Evolutionary conservation across 768 basidiomycete species (phyloP), one percentile per base, ranked within the genome.

Genomic region (Flagelloscypha sp.): DNA sequence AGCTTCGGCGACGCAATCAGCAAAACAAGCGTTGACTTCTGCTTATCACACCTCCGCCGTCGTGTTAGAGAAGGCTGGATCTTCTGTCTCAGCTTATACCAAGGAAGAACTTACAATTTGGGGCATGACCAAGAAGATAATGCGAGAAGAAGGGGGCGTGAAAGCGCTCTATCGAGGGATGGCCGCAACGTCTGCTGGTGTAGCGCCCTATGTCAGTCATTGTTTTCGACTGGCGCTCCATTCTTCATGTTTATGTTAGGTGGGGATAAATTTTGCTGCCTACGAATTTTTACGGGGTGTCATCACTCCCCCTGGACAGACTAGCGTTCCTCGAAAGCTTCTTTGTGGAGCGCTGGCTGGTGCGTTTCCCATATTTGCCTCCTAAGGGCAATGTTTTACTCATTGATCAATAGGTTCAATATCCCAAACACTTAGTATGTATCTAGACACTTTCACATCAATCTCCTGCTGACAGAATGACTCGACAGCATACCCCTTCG

Each of bases 401-500:
- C 25, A 29, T 43, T 20, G 9, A 24, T 15, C 12, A 10, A 35
- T 59, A 74, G 88, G 88, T n/a, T 78, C 82, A 17, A 82, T 94
- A 45, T 92, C 90, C 9, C 89, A 97, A 57, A 88, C 90, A 33
- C 58, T 97, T 48, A 97, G n/a, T n/a, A n/a, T n/a, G n/a, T n/a
- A n/a, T n/a, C n/a, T n/a, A n/a, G n/a, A n/a, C n/a, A n/a, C n/a
- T n/a, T n/a, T n/a, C n/a, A n/a, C n/a, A n/a, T n/a, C n/a, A n/a
- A n/a, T n/a, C n/a, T n/a, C n/a, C n/a, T n/a, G n/a, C n/a, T n/a
- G n/a, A n/a, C n/a, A n/a, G n/a, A n/a, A n/a, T n/a, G n/a, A n/a
- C n/a, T n/a, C n/a, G n/a, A n/a, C n/a, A n/a, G n/a, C 93, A 4
- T 97, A 94, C 55, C 94, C 94, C 7, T 87, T 95, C 49, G 94